Evolutionary conservation across 257 asterid genomes (phyloP), one percentile per base, ranked within the genome.

Genomic region (Lavandula angustifolia): DNA sequence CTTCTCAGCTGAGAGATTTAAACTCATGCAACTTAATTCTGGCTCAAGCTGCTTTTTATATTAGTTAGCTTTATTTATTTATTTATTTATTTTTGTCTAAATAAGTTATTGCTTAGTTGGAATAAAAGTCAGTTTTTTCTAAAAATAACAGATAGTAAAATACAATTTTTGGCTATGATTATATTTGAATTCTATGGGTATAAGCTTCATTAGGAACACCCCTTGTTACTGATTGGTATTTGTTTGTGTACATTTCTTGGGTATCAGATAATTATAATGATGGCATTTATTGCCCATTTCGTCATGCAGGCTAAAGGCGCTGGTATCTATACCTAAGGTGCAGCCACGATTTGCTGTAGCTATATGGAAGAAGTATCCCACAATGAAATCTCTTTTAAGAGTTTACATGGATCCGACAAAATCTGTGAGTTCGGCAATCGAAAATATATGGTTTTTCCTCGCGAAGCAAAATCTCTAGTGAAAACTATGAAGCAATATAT

Each of bases 311-410:
- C 76, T 92, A 68, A 92, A 92, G 79, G 92, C 92, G 17, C 79
- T 92, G 71, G 72, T 92, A 64, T 89, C 96, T 55, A 84, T 92
- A 42, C 99, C 97, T 13, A 92, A 92, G 83, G 96, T 89, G 67
- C 99, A 92, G 67, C 99, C 99, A 18, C 88, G 95, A 69, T 85
- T 77, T 73, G 96, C 99, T 48, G 70, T 92, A 32, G 89, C 99
- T 59, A 89, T 92, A 70, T 79, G 95, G 91, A 89, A 89, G 86
- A 87, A 82, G 73, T 92, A 87, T 80, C 95, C 99, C 57, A 82
- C 99, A 17, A 87, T 92, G 99, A 87, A 82, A 84, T 89, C 99
- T 71, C 97, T 92, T 75, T 68, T 92, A 76, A 78, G 74, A 49
- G 85, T 87, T 67, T 89, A 92, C 87, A 82, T 89, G 99, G 95